These are phyloP conservation scores for Eleusine indica DNA, from an alignment of 176 grass and related monocot species.

Conservation along the genomic window DNA sequence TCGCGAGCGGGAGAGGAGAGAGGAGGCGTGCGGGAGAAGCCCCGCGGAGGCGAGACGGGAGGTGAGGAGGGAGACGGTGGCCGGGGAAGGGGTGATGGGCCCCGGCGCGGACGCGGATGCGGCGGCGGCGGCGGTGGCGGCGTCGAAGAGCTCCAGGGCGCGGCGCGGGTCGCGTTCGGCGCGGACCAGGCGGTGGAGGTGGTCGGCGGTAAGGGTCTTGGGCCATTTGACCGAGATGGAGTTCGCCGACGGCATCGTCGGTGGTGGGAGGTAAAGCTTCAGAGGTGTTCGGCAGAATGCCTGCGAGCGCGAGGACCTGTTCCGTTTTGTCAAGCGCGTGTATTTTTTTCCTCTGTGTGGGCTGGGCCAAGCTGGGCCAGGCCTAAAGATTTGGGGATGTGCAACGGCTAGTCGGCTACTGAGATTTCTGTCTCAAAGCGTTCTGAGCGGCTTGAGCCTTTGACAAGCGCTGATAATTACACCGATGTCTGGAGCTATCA, in stretches of 20 bases:
- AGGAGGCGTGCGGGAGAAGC: slow-evolving; percentile 57
- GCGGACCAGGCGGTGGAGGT: slow-evolving; percentile 65
- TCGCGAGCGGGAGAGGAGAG: slow-evolving; percentile 63
- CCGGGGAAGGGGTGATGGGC: slow-evolving; percentile 39
- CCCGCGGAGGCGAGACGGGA: slow-evolving; percentile 77
- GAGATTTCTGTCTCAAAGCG: neutral
- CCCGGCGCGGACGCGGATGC: slow-evolving; percentile 26
- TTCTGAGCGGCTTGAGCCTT: neutral
- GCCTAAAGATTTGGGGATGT: neutral
- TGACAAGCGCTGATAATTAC: neutral
- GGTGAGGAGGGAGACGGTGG: slow-evolving; percentile 62
- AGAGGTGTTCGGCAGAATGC: slow-evolving; percentile 38
- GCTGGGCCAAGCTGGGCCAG: neutral
- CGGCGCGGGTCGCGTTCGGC: slow-evolving; percentile 58
- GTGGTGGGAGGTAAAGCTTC: neutral
- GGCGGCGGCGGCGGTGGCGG: slow-evolving; percentile 54
- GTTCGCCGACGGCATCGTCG: slow-evolving; percentile 39
- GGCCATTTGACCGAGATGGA: slow-evolving; percentile 52
- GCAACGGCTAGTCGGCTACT: neutral
- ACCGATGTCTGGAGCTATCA: too few relatives aligned
- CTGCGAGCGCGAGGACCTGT: neutral
- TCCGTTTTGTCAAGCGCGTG: neutral
- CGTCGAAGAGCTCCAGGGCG: slow-evolving; percentile 74
- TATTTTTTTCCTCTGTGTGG: neutral
- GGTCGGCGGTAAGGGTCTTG: slow-evolving; percentile 56